phyloP scores from a whole-genome alignment of 768 basidiomycete genomes.

The Naganishia vaughanmartiniae region DNA sequence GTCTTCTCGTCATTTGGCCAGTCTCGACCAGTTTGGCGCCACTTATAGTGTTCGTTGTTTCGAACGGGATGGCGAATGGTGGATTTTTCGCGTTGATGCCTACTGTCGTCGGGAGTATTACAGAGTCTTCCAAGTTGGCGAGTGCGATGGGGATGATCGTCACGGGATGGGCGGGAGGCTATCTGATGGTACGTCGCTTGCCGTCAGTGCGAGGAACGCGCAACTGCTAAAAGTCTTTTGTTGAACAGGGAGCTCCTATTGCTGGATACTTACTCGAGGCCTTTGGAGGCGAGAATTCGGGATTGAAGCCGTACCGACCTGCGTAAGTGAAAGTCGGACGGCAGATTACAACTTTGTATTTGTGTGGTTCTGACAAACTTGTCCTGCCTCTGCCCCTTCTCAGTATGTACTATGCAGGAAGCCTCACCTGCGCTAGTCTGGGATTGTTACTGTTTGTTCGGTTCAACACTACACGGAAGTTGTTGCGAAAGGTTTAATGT shows the following conservation, averaged over 20 bases:
- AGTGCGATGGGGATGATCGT: constrained; percentile 37
- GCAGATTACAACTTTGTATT: neutral
- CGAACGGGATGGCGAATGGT: constrained; percentile 35
- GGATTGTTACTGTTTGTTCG: constrained; percentile 23
- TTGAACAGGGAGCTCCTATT: constrained; percentile 37
- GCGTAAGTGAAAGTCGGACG: constrained; percentile 14
- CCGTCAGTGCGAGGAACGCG: neutral
- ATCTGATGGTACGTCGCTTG: constrained; percentile 1
- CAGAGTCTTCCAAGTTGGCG: constrained; percentile 26
- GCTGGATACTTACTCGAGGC: constrained; percentile 44
- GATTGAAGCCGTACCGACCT: constrained; percentile 37
- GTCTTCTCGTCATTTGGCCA: constrained; percentile 55
- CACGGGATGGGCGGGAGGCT: constrained; percentile 29
- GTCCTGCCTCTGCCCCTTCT: neutral
- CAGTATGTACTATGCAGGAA: constrained; percentile 39
- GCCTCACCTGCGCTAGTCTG: constrained; percentile 32
- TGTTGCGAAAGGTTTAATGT: constrained; percentile 18
- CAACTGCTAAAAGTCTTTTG: neutral
- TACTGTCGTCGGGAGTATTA: constrained; percentile 33
- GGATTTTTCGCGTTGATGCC: constrained; percentile 36
- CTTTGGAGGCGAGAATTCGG: constrained; percentile 36
- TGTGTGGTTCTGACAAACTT: neutral
- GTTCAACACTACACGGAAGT: constrained; percentile 5
- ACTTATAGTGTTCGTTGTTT: constrained; percentile 37
- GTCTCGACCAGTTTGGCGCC: constrained; percentile 36